These are phyloP conservation scores for Suillus weaverae DNA, from an alignment of 768 basidiomycete species.

Conservation along the genomic window DNA sequence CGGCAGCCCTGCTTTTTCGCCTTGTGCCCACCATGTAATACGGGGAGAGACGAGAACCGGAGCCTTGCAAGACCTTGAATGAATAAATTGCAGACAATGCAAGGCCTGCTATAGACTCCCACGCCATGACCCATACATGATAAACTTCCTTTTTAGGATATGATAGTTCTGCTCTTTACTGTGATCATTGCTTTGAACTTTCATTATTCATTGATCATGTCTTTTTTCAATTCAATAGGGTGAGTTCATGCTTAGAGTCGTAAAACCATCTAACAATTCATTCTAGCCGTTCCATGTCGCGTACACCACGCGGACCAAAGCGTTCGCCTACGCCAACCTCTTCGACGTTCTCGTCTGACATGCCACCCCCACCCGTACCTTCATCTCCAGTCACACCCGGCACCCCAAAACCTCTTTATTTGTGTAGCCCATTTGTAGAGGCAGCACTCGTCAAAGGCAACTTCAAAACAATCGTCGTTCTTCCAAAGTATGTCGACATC, in stretches of 20 bases:
- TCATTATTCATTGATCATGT: slow-evolving; percentile 44
- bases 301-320: slow-evolving; percentile 67
- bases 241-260: slow-evolving; percentile 32
- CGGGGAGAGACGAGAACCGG: slow-evolving; percentile 19
- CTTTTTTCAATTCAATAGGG: slow-evolving; percentile 84
- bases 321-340: slow-evolving; percentile 77
- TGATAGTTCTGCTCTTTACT: neutral
- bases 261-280: slow-evolving; percentile 5
- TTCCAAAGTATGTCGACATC: slow-evolving; percentile 92
- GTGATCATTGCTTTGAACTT: neutral
- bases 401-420: slow-evolving; percentile 69
- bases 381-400: slow-evolving; percentile 35
- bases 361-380: slow-evolving; percentile 41
- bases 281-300: slow-evolving; percentile 71
- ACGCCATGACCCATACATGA: slow-evolving; percentile 12
- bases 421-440: slow-evolving; percentile 93
- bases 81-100: slow-evolving; percentile 9
- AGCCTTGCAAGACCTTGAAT: slow-evolving; percentile 17
- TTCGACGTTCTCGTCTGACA: slow-evolving; percentile 51
- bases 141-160: neutral
- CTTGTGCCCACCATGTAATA: slow-evolving; percentile 51
- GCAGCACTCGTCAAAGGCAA: slow-evolving; percentile 96
- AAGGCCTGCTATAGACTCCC: slow-evolving; percentile 16
- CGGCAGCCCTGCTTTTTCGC: slow-evolving; percentile 58
- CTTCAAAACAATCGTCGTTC: slow-evolving; percentile 96